A percentile compares a stretch with the other conserved stretches of the same genome.
Evolutionary conservation across 2,329 filamentous ascomycete genomes (phyloP).

Genomic region (Penicillium paneum): DNA sequence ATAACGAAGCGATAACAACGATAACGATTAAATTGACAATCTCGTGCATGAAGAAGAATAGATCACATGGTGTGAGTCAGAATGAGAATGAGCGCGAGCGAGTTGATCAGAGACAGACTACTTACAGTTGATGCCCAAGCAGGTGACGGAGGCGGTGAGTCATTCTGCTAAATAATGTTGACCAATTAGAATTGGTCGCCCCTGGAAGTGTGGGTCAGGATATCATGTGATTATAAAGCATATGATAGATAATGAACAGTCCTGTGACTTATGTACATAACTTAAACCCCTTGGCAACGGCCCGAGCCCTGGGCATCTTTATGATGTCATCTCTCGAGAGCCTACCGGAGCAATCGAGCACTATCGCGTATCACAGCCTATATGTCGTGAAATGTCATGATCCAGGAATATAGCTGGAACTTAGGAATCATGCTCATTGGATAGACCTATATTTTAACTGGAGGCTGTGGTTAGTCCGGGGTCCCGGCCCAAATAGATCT

Average conservation of each 20-base stretch:
- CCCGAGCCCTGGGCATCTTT: not conserved
- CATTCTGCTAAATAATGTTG: not conserved
- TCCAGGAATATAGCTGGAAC: not conserved
- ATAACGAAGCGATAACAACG: too few relatives aligned
- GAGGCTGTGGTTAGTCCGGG: not conserved
- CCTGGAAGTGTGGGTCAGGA: not conserved
- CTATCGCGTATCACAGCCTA: not conserved
- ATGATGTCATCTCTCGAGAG: not conserved
- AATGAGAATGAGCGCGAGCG: not conserved
- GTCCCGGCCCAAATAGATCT: not conserved
- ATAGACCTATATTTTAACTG: not conserved
- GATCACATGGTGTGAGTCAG: conserved; percentile 15
- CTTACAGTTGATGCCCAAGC: not conserved
- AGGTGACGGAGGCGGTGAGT: conserved; percentile 8
- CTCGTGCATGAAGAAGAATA: not conserved
- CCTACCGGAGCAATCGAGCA: not conserved
- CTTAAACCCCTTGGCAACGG: too few relatives aligned
- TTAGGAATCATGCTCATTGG: not conserved
- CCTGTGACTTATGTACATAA: not conserved
- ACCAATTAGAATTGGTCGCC: not conserved
- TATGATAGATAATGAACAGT: not conserved
- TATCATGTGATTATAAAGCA: not conserved
- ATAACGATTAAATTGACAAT: not conserved
- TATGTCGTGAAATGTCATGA: not conserved
- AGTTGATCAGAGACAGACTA: not conserved